Base-by-base conservation (phyloP, 2,329 filamentous ascomycete species). In the Scopulariopsis brevicaulis region DNA sequence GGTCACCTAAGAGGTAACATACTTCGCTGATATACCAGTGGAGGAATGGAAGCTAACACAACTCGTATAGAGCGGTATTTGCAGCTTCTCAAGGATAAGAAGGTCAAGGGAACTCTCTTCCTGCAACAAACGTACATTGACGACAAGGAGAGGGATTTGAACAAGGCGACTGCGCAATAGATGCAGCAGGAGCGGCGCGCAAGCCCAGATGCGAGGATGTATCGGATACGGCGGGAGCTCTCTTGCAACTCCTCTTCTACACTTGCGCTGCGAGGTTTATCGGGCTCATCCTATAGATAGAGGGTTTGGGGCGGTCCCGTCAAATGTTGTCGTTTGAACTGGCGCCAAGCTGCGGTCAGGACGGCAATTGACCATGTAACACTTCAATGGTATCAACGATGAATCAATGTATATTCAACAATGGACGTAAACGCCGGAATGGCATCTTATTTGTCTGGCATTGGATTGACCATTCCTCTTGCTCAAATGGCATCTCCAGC, bases 101-200 rank as follows among this genome's bases (percentile, higher is more conserved):
- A 89, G 74, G 80, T 93, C 70, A 86, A 84, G 75, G 89, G 89
- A 60, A 90, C 89, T 71, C 76, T 90, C 63, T 91, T 90, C 65
- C 75, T 90, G 68, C 88, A 92, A 74, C 85, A 88, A 69, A 90
- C 91, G 75, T 89, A 89, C 72, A 69, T 85, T 60, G 72, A 76
- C 56, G 79, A 85, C 74, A 70, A 75, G 66, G 72, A 74, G 46
- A 54, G 52, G 56, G 55, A 57, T 32, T 37, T 57, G 46, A 35
- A 35, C 28, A 43, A 52, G n/a, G n/a, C 28, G 28, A 32, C 28
- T 32, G 28, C 46, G 18, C 55, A 53, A 53, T 57, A 57, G 55
- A 53, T 34, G 28, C 46, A 11, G 22, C n/a, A 50, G 18, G 46
- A 14, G 5, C 22, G 12, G 46, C 22, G 46, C 22, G n/a, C 20